These are phyloP conservation scores for Phytophthora idaei DNA, from an alignment of 352 stramenopile genomes.

Conservation along the genomic window DNA sequence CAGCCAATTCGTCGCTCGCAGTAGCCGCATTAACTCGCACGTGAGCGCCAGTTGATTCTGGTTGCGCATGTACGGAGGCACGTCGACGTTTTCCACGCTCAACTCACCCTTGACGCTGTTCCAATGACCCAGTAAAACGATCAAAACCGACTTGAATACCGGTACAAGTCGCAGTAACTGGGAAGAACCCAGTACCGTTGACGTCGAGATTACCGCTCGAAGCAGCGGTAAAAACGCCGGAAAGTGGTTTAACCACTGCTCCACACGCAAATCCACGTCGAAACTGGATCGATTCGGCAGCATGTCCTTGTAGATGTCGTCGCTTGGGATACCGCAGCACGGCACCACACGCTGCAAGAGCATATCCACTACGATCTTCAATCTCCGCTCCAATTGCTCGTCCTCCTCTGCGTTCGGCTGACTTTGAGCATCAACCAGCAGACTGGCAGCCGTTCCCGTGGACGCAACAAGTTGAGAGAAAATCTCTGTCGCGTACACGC, in stretches of 20 bases:
- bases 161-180: constrained; percentile 67
- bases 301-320: constrained; percentile 85
- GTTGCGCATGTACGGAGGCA: constrained; percentile 85
- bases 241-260: constrained; percentile 88
- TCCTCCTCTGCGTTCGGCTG: constrained; percentile 27
- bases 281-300: constrained; percentile 84
- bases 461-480: constrained; percentile 53
- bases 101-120: constrained; percentile 82
- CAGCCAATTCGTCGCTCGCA: constrained; percentile 66
- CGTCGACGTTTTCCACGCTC: constrained; percentile 67
- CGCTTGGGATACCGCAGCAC: constrained; percentile 76
- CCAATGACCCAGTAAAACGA: constrained; percentile 82
- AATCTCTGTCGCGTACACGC: constrained; percentile 59
- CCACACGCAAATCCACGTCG: constrained; percentile 78
- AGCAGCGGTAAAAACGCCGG: constrained; percentile 72
- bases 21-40: constrained; percentile 66
- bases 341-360: constrained; percentile 77
- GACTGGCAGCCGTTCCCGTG: constrained; percentile 17
- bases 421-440: constrained; percentile 14
- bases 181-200: constrained; percentile 41
- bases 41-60: constrained; percentile 70
- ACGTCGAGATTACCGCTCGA: constrained; percentile 46
- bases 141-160: constrained; percentile 74
- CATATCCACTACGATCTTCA: constrained; percentile 69
- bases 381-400: constrained; percentile 48